Evolutionary conservation across 2,329 filamentous ascomycete genomes (phyloP).

Genomic region (Penicillium sclerotiorum): DNA sequence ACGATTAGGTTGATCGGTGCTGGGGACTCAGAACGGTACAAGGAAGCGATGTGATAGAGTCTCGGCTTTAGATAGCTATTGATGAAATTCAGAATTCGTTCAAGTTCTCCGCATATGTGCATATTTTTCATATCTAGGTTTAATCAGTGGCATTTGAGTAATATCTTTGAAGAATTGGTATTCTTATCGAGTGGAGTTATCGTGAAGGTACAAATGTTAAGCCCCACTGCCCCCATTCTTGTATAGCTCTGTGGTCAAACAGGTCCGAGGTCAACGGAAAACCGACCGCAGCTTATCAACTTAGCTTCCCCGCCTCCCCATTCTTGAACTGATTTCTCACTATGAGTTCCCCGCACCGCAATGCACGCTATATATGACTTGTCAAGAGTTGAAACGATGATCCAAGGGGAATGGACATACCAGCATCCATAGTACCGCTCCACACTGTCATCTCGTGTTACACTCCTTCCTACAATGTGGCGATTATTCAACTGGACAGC

Average conservation of each 20-base stretch:
- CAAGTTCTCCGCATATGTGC: too few species aligned
- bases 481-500: conserved; percentile 5
- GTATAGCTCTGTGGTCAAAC: neutral
- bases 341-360: neutral
- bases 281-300: neutral
- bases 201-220: neutral
- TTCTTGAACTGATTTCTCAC: conserved; percentile 1
- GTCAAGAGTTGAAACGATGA: too few species aligned
- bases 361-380: conserved; percentile 2
- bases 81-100: neutral
- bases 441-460: neutral
- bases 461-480: conserved; percentile 14
- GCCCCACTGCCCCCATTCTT: conserved; percentile 15
- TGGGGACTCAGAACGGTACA: conserved; percentile 7
- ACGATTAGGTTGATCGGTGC: conserved; percentile 11
- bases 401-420: too few species aligned
- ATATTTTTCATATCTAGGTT: too few species aligned
- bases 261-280: neutral
- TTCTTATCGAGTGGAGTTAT: too few species aligned
- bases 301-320: neutral
- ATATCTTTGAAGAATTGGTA: too few species aligned
- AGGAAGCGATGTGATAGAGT: conserved; percentile 9
- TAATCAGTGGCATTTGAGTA: too few species aligned
- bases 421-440: too few species aligned
- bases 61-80: conserved; percentile 15